Evolutionary conservation across 2,329 filamentous ascomycete genomes (phyloP).

Genomic region (Colletotrichum acutatum): DNA sequence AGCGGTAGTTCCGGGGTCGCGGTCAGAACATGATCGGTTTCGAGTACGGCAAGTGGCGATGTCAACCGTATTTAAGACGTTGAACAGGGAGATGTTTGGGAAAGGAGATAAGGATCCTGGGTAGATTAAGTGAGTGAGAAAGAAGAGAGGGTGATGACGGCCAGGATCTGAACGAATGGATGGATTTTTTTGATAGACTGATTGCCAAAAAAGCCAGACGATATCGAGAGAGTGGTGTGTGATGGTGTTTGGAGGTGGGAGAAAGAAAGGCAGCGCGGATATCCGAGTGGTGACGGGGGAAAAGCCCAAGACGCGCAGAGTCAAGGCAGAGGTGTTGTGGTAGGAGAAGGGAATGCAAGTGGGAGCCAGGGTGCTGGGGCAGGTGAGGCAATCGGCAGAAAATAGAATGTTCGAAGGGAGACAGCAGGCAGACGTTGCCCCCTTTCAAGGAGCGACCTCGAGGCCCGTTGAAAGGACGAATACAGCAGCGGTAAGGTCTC

Average conservation of each 20-base stretch:
- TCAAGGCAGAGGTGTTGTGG: constrained; percentile 27
- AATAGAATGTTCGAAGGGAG: constrained; percentile 34
- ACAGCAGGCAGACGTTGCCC: constrained; percentile 15
- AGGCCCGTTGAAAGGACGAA: constrained; percentile 27
- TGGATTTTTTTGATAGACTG: constrained; percentile 30
- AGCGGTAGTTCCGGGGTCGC: background rate
- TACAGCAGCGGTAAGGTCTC: constrained; percentile 12
- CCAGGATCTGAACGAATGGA: constrained; percentile 32
- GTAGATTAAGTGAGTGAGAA: constrained; percentile 24
- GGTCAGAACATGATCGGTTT: constrained; percentile 27
- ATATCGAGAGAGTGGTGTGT: constrained; percentile 23
- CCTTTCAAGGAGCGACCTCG: constrained; percentile 7
- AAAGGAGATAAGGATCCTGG: constrained; percentile 22
- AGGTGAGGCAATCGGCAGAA: constrained; percentile 10
- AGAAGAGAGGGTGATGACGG: constrained; percentile 14
- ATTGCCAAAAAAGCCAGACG: constrained; percentile 35
- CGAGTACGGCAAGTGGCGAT: background rate
- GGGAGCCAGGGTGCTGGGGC: background rate
- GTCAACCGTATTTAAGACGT: background rate
- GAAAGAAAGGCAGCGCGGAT: constrained; percentile 30
- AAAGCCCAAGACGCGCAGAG: constrained; percentile 23
- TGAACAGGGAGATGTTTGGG: constrained; percentile 24
- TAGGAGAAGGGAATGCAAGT: constrained; percentile 29
- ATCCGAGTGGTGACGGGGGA: constrained; percentile 6
- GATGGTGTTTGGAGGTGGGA: constrained; percentile 3